Evolutionary conservation across 208 protist genomes (phyloP).

Genomic region (Lotmaria passim): DNA sequence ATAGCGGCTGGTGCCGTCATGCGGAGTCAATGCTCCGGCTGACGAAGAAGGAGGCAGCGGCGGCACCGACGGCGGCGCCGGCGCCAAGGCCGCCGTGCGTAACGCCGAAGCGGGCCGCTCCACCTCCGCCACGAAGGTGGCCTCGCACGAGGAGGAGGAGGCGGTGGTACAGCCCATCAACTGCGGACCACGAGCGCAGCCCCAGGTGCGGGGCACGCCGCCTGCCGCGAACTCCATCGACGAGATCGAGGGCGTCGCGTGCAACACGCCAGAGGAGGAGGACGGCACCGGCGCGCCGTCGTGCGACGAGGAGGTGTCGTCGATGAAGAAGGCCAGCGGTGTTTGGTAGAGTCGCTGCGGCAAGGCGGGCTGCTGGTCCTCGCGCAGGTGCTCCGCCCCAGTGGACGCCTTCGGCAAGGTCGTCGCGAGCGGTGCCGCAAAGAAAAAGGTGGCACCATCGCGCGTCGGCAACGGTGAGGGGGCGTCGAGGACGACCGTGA

Average conservation of each 20-base stretch:
- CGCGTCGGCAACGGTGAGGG: not conserved
- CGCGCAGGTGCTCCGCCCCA: not conserved
- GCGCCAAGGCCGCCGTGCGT: too few species aligned
- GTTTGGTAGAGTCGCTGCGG: constrained; percentile 12
- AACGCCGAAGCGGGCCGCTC: too few species aligned
- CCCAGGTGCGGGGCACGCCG: too few species aligned
- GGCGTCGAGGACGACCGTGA: too few species aligned
- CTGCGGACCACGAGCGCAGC: too few species aligned
- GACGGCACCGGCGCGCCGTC: constrained; percentile 1
- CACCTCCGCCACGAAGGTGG: too few species aligned
- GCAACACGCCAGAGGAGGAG: constrained; percentile 3
- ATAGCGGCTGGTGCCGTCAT: too few species aligned
- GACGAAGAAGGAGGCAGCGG: too few species aligned
- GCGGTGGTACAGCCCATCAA: too few species aligned
- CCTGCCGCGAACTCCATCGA: constrained; percentile 10
- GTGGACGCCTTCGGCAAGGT: not conserved
- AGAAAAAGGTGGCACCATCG: not conserved
- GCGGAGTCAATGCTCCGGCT: too few species aligned
- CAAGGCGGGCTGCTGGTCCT: constrained; percentile 13
- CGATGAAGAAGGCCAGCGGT: constrained; percentile 12
- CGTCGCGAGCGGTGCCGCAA: not conserved
- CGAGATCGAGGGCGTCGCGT: not conserved
- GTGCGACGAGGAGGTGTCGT: not conserved
- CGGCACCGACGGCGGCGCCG: too few species aligned
- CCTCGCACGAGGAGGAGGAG: too few species aligned